phyloP scores from a whole-genome alignment of 345 rosid genomes.

The Euphorbia tirucalli region DNA sequence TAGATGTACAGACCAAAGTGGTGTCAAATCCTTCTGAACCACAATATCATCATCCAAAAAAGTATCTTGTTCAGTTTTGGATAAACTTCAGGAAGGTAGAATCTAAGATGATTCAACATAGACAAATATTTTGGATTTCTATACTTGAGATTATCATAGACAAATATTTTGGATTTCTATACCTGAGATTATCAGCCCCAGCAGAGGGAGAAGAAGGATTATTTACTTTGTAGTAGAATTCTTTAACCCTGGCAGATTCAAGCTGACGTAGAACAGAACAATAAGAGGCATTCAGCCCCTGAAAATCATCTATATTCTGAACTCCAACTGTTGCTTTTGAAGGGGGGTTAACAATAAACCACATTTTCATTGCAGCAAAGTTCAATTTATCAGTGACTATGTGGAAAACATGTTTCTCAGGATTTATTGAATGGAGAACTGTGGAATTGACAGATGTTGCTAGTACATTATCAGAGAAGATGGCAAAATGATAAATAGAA shows the following conservation, averaged over 20 bases:
- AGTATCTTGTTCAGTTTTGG: slow-evolving; percentile 74
- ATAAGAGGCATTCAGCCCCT: slow-evolving; percentile 83
- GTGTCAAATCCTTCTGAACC: slow-evolving; percentile 78
- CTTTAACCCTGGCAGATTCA: slow-evolving; percentile 79
- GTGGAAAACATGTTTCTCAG: slow-evolving; percentile 89
- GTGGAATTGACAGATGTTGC: slow-evolving; percentile 97
- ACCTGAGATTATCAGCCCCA: slow-evolving; percentile 77
- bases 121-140: slow-evolving; percentile 82
- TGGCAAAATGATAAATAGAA: slow-evolving; percentile 86
- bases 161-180: slow-evolving; percentile 77
- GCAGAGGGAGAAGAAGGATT: slow-evolving; percentile 63
- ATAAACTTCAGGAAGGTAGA: slow-evolving; percentile 84
- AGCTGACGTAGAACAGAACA: slow-evolving; percentile 83
- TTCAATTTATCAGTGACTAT: slow-evolving; percentile 85
- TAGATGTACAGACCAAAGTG: slow-evolving; percentile 74
- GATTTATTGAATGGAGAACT: slow-evolving; percentile 56
- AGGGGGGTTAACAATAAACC: slow-evolving; percentile 64
- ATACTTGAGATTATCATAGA: slow-evolving; percentile 82
- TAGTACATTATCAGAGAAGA: slow-evolving; percentile 90
- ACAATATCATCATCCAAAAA: slow-evolving; percentile 83
- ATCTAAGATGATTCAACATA: slow-evolving; percentile 84
- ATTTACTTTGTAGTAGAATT: slow-evolving; percentile 77
- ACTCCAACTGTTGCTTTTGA: slow-evolving; percentile 55
- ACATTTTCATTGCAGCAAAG: slow-evolving; percentile 77
- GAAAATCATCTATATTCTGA: slow-evolving; percentile 70